Percentiles rank a stretch among this genome's conserved stretches.
These are phyloP conservation scores for Inosperma sp. DNA, from an alignment of 768 basidiomycete genomes.

Conservation along the genomic window DNA sequence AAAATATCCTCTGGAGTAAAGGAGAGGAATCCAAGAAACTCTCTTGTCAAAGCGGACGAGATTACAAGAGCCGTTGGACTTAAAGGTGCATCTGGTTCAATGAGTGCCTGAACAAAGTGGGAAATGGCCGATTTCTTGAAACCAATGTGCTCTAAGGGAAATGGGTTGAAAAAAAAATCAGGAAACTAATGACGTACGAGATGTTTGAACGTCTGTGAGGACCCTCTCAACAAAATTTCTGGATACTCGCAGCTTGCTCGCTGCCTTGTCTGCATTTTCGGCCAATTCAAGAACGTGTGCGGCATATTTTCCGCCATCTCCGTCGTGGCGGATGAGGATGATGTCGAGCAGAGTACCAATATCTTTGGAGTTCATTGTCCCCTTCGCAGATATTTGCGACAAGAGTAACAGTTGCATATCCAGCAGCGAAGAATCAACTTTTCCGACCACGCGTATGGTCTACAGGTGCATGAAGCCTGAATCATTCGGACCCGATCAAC, in stretches of 20 bases:
- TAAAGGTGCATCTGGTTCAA: slow-evolving; percentile 41
- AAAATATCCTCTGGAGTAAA: slow-evolving; percentile 45
- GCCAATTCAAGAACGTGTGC: slow-evolving; percentile 43
- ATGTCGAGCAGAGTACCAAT: slow-evolving; percentile 20
- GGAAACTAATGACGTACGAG: slow-evolving; percentile 35
- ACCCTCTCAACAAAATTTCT: slow-evolving; percentile 56
- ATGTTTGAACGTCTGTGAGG: slow-evolving; percentile 41
- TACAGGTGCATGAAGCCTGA: slow-evolving; percentile 30
- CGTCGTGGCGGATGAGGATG: slow-evolving; percentile 19
- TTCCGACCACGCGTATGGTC: slow-evolving; percentile 56
- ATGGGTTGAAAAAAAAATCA: slow-evolving; percentile 3
- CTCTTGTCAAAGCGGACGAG: slow-evolving; percentile 62
- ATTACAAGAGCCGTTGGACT: slow-evolving; percentile 46
- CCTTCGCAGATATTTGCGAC: slow-evolving; percentile 34
- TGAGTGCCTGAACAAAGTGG: slow-evolving; percentile 38
- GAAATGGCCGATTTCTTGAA: slow-evolving; percentile 31
- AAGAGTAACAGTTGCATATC: slow-evolving; percentile 47
- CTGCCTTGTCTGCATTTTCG: slow-evolving; percentile 32
- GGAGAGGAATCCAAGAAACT: slow-evolving; percentile 43
- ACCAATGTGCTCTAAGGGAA: slow-evolving; percentile 7
- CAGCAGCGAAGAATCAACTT: slow-evolving; percentile 57
- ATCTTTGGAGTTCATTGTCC: slow-evolving; percentile 37
- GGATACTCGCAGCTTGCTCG: slow-evolving; percentile 39
- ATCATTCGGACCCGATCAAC: background rate
- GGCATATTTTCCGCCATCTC: slow-evolving; percentile 59